phyloP scores from a whole-genome alignment of 345 rosid genomes.

The Salix viminalis region DNA sequence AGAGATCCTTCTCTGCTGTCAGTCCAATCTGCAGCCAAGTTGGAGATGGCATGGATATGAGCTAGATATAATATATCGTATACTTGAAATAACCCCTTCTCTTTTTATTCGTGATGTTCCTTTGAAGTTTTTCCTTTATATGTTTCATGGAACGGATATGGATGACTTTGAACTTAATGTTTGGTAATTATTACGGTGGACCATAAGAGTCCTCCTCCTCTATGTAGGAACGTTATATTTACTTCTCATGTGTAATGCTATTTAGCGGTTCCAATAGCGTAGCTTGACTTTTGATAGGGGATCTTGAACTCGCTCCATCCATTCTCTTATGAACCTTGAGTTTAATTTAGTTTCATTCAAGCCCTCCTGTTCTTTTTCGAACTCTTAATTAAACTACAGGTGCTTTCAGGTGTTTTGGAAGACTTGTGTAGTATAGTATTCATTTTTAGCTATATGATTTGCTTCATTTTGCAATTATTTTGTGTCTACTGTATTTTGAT shows the following conservation, averaged over 20 bases:
- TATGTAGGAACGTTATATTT: conserved; percentile 51
- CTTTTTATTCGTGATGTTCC: conserved; percentile 29
- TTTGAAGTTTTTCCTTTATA: conserved; percentile 24
- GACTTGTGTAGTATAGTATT: conserved; percentile 5
- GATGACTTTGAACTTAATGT: conserved; percentile 41
- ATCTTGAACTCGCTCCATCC: conserved; percentile 9
- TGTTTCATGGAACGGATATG: conserved; percentile 36
- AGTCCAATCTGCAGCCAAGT: conserved; percentile 89
- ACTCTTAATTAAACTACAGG: conserved; percentile 8
- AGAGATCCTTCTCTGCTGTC: conserved; percentile 85
- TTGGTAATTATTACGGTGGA: conserved; percentile 42
- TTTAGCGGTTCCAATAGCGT: conserved; percentile 27
- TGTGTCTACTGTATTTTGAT: not conserved
- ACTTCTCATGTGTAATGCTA: conserved; percentile 42
- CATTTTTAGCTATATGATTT: not conserved
- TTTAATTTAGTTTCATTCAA: conserved; percentile 20
- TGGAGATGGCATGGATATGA: conserved; percentile 94
- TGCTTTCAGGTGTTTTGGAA: conserved; percentile 7
- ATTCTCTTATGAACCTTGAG: conserved; percentile 15
- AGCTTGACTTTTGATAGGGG: conserved; percentile 26
- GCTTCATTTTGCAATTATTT: not conserved
- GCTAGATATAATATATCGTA: conserved; percentile 50
- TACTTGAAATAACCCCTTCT: conserved; percentile 23
- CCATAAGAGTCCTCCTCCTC: conserved; percentile 41
- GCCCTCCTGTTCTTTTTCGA: conserved; percentile 5